phyloP scores from a whole-genome alignment of 2,329 filamentous ascomycete species.

The Xylaria sp. region DNA sequence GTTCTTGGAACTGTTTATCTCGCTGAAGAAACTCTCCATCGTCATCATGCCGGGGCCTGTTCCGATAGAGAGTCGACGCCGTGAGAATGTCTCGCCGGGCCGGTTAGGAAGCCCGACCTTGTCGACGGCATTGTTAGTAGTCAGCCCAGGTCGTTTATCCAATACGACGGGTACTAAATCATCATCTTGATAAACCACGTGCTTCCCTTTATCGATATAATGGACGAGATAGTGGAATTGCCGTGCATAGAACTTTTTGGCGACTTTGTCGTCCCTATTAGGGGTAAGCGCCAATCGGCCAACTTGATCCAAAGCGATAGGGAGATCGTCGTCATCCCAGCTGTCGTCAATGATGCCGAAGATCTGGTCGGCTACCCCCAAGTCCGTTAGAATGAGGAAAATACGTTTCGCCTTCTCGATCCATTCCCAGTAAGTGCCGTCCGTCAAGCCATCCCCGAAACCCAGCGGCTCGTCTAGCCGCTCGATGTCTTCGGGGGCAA shows the following conservation, averaged over 20 bases:
- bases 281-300: slow-evolving; percentile 66
- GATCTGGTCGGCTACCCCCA: slow-evolving; percentile 74
- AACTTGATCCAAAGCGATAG: slow-evolving; percentile 69
- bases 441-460: slow-evolving; percentile 72
- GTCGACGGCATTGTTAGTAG: slow-evolving; percentile 52
- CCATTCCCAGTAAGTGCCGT: slow-evolving; percentile 80
- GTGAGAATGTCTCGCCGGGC: slow-evolving; percentile 61
- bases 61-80: slow-evolving; percentile 62
- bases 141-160: slow-evolving; percentile 59
- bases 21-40: slow-evolving; percentile 62
- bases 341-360: slow-evolving; percentile 77
- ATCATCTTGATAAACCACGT: slow-evolving; percentile 67
- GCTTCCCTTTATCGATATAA: slow-evolving; percentile 63
- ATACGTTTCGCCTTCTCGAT: slow-evolving; percentile 72
- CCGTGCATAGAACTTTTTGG: slow-evolving; percentile 70
- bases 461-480: slow-evolving; percentile 66
- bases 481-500: slow-evolving; percentile 66
- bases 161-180: slow-evolving; percentile 72
- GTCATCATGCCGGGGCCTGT: slow-evolving; percentile 51
- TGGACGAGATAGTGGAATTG: slow-evolving; percentile 75
- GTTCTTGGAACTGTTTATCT: slow-evolving; percentile 62
- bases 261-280: slow-evolving; percentile 64
- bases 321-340: slow-evolving; percentile 78
- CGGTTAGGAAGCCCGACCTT: slow-evolving; percentile 67
- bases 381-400: slow-evolving; percentile 73